These are phyloP conservation scores for Calonectria honghensis DNA, from an alignment of 2,329 filamentous ascomycete species.

Conservation along the genomic window DNA sequence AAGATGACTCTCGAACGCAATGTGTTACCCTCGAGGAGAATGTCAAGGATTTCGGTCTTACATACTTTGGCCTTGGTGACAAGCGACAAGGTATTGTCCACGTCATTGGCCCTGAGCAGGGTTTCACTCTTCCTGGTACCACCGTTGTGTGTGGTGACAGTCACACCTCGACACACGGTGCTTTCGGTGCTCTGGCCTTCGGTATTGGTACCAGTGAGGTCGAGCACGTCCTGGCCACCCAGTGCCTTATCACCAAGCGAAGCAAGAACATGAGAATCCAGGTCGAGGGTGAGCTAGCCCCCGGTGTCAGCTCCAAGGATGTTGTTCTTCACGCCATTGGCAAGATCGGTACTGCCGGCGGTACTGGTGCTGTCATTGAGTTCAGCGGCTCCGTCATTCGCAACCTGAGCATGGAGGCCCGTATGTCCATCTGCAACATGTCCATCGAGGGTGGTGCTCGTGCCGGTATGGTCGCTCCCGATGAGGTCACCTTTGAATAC, in stretches of 20 bases:
- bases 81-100: constrained; percentile 99
- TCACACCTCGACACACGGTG: constrained; percentile 98
- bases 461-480: constrained; percentile 97
- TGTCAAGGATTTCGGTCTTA: constrained; percentile 95
- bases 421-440: constrained; percentile 99
- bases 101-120: constrained; percentile 98
- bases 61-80: constrained; percentile 97
- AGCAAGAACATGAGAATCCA: constrained; percentile 99
- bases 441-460: constrained; percentile 96
- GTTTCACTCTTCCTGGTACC: constrained; percentile 97
- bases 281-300: constrained; percentile 91
- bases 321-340: constrained; percentile 95
- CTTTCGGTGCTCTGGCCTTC: constrained; percentile 95
- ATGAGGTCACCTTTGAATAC: constrained; percentile 95
- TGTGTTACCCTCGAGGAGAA: constrained; percentile 98
- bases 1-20: constrained; percentile 94
- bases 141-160: constrained; percentile 98
- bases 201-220: constrained; percentile 99
- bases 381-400: constrained; percentile 97
- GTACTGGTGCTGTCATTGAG: constrained; percentile 95
- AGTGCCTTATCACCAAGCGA: constrained; percentile 93
- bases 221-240: constrained; percentile 97
- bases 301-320: constrained; percentile 97
- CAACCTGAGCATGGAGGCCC: constrained; percentile 92
- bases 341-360: constrained; percentile 94